Base-by-base conservation (phyloP, 371 early-diverging fungal species). In the Phascolomyces articulosus region DNA sequence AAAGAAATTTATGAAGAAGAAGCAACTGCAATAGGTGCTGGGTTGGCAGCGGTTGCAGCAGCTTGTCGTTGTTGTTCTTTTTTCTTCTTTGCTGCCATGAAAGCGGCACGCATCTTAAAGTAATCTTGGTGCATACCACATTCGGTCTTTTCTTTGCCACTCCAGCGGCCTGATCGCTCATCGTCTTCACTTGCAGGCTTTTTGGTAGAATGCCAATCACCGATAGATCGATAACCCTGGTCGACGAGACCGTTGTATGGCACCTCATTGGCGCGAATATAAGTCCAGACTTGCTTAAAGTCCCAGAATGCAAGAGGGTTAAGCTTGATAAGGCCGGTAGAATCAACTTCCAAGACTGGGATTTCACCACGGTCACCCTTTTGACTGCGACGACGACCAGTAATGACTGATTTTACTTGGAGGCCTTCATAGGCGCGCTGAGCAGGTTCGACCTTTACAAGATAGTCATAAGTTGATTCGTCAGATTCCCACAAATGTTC, bases 111-210 rank as follows among this genome's bases (percentile, higher is more conserved):
- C 93, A 95, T 93, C 82, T 92, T 88, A 80, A 96, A 93, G 73
- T 96, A 96, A 67, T 96, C 95, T 75, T 96, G 94, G 76, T 96
- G 97, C 53, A 96, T 77, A 6, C 97, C 97, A 67, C 97, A 96
- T 77, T 96, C 97, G 0, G 92, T 88, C 85, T 96, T 95, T 65
- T 89, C 85, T 64, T 89, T 81, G n/a, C 93, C 94, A 61, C 83
- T 78, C 95, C 95, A 97, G 44, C 97, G 87, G 10, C 97, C 97
- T n/a, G 87, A 90, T 7, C 97, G 88, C 75, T 97, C 97, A 57
- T 88, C 88, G 8, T 84, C 84, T 24, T 65, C 79, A 47, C 75
- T 81, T 11, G 82, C 75, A 47, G 87, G 79, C 26, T 93, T 89
- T 54, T 82, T 79, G n/a, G 96, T 97, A 38, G 92, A 92, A 71